These are phyloP conservation scores for Candida pseudoglaebosa DNA, from an alignment of 805 yeast species.

Conservation along the genomic window DNA sequence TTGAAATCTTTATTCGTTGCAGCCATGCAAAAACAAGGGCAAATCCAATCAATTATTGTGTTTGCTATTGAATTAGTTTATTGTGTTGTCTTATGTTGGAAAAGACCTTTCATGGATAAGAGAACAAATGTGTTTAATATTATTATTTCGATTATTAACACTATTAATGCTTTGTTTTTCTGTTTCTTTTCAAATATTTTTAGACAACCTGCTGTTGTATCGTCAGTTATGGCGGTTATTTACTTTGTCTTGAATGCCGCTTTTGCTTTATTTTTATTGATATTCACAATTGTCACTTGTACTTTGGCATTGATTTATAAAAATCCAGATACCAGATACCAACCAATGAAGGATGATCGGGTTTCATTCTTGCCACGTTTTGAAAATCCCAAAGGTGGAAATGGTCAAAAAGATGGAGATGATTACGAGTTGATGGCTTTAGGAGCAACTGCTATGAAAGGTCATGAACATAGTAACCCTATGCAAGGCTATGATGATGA, in stretches of 20 bases:
- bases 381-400: conserved; percentile 26
- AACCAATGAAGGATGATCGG: conserved; percentile 95
- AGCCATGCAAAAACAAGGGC: conserved; percentile 75
- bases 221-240: conserved; percentile 87
- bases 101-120: conserved; percentile 90
- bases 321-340: conserved; percentile 93
- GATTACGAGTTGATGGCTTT: conserved; percentile 68
- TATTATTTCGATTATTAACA: conserved; percentile 71
- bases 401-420: conserved; percentile 14
- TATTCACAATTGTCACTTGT: conserved; percentile 87
- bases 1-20: conserved; percentile 82
- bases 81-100: conserved; percentile 59
- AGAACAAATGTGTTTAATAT: conserved; percentile 93
- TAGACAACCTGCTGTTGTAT: conserved; percentile 80
- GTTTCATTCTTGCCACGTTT: conserved; percentile 85
- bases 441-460: conserved; percentile 66
- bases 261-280: conserved; percentile 73
- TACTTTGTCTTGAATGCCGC: conserved; percentile 87
- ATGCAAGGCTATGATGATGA: conserved; percentile 14
- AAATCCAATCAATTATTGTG: conserved; percentile 72
- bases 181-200: conserved; percentile 84
- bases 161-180: conserved; percentile 81
- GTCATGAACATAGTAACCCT: conserved; percentile 44
- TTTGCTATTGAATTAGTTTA: conserved; percentile 73
- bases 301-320: conserved; percentile 76